Base-by-base conservation (phyloP, 208 protist species). In the Acanthamoeba triangularis region DNA sequence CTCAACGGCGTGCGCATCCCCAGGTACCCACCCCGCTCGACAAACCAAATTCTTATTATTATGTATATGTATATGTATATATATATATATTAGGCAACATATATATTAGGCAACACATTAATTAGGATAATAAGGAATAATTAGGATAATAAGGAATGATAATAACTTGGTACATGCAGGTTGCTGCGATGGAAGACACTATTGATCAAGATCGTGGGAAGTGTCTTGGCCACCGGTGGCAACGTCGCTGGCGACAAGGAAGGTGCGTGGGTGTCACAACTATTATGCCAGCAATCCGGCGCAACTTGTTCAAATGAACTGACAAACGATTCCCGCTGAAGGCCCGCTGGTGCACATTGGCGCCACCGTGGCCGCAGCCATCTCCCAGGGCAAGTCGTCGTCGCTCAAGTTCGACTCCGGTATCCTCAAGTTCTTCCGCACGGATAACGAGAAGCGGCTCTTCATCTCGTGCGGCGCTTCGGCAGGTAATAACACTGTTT, bases 1-100 rank as follows among this genome's bases (percentile, higher is more conserved):
- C 87, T 93, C 25, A 93, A 93, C 65, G 87, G 87, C 37, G 65
- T 93, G 18, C 65, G 87, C 87, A 69, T 93, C 20, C 87, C 87
- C 11, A 54, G 87, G 56, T 93, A 69, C 28, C 10, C 20, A 30
- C 20, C 2, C 18, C 20, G n/a, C 20, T 25, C 28, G 16, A 49
- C 37, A 82, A 30, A 37, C 28, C 25, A 65, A 65, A 65, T n/a
- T 65, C 1, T 65, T 65, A 1, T 65, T 5, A 65, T 7, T 65
- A 65, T 65, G 1, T 65, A 65, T 65, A 37, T n/a, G n/a, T n/a
- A n/a, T 41, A 41, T 41, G 1, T 41, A 41, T 41, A 4, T 41
- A 41, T 41, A 3, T 41, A 41, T 3, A 41, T 3, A 41, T 41
- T 41, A 3, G 37, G n/a, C n/a, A n/a, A n/a, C n/a, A 3, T 41